These are phyloP conservation scores for Torulaspora maleeae DNA, from an alignment of 805 yeast species.

Conservation along the genomic window DNA sequence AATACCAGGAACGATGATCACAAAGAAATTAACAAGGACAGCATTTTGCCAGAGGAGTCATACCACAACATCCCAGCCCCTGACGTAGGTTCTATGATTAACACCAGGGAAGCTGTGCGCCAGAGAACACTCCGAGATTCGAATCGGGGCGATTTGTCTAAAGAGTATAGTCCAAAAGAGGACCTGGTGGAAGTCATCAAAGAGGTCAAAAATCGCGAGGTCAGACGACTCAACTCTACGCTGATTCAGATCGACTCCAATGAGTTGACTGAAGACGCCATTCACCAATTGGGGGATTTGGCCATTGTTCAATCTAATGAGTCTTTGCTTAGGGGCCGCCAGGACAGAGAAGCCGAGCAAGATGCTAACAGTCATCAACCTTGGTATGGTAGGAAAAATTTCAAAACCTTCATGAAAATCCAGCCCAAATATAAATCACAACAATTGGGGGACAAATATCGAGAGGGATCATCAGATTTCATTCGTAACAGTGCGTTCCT, in stretches of 20 bases:
- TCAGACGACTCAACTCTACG: slow-evolving; percentile 25
- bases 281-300: slow-evolving; percentile 32
- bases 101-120: not conserved
- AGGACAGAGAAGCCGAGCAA: not conserved
- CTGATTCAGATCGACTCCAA: slow-evolving; percentile 25
- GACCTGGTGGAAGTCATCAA: slow-evolving; percentile 33
- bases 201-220: slow-evolving; percentile 31
- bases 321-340: slow-evolving; percentile 19
- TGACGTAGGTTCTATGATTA: not conserved
- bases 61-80: not conserved
- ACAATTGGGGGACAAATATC: not conserved
- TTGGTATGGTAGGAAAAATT: slow-evolving; percentile 38
- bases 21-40: too few species aligned
- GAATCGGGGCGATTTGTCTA: not conserved
- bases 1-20: not conserved
- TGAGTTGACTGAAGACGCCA: slow-evolving; percentile 32
- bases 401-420: slow-evolving; percentile 38
- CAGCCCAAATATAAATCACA: slow-evolving; percentile 19
- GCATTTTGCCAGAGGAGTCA: not conserved
- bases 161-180: slow-evolving; percentile 2
- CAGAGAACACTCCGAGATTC: slow-evolving; percentile 5
- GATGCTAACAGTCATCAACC: slow-evolving; percentile 7
- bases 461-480: slow-evolving; percentile 12
- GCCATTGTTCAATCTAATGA: slow-evolving; percentile 36
- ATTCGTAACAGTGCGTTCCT: slow-evolving; percentile 24